Base-by-base conservation (phyloP, 345 rosid genomes). In the Passiflora organensis region DNA sequence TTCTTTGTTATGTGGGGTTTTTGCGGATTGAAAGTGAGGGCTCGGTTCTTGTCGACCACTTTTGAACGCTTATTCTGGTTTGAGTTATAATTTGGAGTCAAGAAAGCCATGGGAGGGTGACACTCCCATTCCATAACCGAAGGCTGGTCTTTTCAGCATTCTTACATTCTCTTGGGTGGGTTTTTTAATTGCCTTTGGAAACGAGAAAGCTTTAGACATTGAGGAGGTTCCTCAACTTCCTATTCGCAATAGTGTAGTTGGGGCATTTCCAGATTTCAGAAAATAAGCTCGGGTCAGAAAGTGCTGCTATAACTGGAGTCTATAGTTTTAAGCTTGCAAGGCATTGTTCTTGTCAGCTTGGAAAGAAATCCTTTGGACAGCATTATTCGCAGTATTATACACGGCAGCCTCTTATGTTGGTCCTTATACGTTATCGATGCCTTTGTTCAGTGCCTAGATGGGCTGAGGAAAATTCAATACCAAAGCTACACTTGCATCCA, bases 1-100 rank as follows among this genome's bases (percentile, higher is more conserved):
- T 81, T 64, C 78, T 86, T 36, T 85, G 77, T 67, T 80, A 23
- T 55, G 61, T 71, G 65, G 85, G 80, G 47, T 78, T 77, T 66
- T 56, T 70, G 53, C 71, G 55, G 67, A 54, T 32, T 61, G 57
- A 66, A 69, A 48, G 55, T 54, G 67, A 71, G 56, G 53, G 57
- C 55, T 43, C 56, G 32, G 68, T 65, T 32, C 73, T 78, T 54
- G 71, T 73, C 47, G 79, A 25, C 82, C 74, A 25, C 56, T 74
- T 28, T 51, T 74, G 46, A 74, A 70, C 49, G 78, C 59, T 28
- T 22, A 65, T 37, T 58, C 52, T 38, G 22, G 63, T 23, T 1
- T 18, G 14, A 32, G 36, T 11, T 20, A 41, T 49, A n/a, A 22
- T 28, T 16, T 22, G 15, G 73, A 44, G 50, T 44, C 58, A 23